phyloP scores from a whole-genome alignment of 2,329 filamentous ascomycete species.

The Tolypocladium endophyticum region DNA sequence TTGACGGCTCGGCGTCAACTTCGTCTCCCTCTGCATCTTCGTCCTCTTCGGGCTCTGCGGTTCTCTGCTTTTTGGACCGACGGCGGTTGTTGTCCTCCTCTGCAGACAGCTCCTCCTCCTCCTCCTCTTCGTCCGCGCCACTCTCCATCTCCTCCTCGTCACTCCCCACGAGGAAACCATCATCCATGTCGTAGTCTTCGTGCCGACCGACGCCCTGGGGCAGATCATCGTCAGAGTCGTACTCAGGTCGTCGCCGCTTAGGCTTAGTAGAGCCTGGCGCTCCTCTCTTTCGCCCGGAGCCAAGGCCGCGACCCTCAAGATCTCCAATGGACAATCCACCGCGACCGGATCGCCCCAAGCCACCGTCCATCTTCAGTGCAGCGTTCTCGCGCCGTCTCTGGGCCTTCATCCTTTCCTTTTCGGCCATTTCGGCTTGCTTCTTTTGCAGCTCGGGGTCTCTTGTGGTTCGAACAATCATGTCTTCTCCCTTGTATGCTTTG shows the following conservation, averaged over 20 bases:
- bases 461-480: constrained; percentile 59
- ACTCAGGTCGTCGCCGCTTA: constrained; percentile 49
- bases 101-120: constrained; percentile 47
- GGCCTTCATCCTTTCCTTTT: constrained; percentile 61
- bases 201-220: constrained; percentile 49
- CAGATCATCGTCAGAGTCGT: constrained; percentile 68
- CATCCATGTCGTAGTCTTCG: constrained; percentile 70
- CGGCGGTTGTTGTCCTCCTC: constrained; percentile 39
- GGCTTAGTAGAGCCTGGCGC: constrained; percentile 36
- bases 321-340: constrained; percentile 57
- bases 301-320: constrained; percentile 51
- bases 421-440: constrained; percentile 60
- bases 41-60: constrained; percentile 35
- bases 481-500: constrained; percentile 42
- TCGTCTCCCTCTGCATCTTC: constrained; percentile 45
- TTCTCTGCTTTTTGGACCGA: constrained; percentile 39
- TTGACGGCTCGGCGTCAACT: constrained; percentile 28
- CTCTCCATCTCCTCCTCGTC: constrained; percentile 59
- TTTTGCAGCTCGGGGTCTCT: constrained; percentile 68
- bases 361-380: constrained; percentile 51
- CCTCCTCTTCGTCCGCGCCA: constrained; percentile 54
- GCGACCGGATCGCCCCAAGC: constrained; percentile 37
- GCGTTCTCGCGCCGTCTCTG: constrained; percentile 59
- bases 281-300: constrained; percentile 42
- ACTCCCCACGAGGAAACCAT: constrained; percentile 67